A percentile compares a stretch with the other conserved stretches of the same genome.
Conservation (phyloP, 2,329 filamentous ascomycete species). For the Fusarium udum region DNA sequence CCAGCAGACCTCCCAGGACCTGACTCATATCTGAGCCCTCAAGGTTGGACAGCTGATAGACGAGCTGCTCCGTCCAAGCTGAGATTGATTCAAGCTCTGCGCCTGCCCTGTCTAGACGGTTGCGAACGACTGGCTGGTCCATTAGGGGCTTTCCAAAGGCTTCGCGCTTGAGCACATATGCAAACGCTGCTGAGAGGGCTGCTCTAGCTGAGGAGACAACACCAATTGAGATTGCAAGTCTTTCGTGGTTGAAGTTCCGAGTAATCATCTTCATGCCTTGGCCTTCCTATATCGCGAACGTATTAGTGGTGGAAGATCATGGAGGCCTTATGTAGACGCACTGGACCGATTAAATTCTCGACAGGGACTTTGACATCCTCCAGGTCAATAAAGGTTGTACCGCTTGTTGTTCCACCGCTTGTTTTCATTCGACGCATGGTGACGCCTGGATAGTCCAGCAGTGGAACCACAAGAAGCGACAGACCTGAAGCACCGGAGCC, state of each 20-base stretch:
- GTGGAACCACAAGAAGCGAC: neutral
- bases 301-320: neutral
- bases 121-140: neutral
- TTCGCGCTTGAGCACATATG: neutral
- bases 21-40: neutral
- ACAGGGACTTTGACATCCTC: neutral
- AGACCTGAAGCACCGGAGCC: neutral
- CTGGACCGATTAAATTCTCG: neutral
- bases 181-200: neutral
- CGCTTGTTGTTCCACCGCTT: neutral
- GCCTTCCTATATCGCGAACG: neutral
- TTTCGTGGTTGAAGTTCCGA: neutral
- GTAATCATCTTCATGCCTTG: neutral
- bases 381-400: neutral
- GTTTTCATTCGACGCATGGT: neutral
- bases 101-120: neutral
- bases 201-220: neutral
- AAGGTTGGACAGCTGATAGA: neutral
- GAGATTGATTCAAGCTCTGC: neutral
- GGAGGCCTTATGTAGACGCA: accelerated
- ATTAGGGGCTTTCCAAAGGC: neutral
- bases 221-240: neutral
- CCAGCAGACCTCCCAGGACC: neutral
- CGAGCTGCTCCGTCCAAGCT: neutral
- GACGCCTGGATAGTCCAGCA: neutral